phyloP scores from a whole-genome alignment of 768 basidiomycete species.

The Phanerodontia chrysosporium region DNA sequence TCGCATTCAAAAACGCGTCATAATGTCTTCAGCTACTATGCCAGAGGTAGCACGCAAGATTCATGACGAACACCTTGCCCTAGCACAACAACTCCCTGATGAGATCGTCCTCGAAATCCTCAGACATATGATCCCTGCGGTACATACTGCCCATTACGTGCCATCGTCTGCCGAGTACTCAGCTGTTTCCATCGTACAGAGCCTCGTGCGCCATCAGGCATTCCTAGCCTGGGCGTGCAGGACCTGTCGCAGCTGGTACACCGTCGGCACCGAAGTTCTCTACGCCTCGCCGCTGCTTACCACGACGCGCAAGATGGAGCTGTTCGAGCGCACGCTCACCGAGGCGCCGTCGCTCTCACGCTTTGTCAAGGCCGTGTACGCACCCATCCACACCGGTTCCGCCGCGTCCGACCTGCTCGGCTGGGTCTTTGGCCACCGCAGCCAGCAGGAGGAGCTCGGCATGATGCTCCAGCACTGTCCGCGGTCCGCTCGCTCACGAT shows the following conservation, averaged over 20 bases:
- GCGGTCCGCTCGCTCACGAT: conserved; percentile 5
- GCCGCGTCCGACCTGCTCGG: conserved; percentile 2
- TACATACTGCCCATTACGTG: background rate
- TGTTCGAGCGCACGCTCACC: conserved; percentile 4
- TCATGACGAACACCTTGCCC: background rate
- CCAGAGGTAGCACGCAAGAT: background rate
- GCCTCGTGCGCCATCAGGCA: background rate
- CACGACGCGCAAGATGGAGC: conserved; percentile 3
- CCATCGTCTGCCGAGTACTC: background rate
- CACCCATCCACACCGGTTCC: background rate
- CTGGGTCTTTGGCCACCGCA: conserved; percentile 7
- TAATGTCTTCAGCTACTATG: background rate
- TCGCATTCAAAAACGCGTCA: background rate
- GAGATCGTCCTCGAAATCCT: conserved; percentile 8
- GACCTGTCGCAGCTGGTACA: conserved; percentile 7
- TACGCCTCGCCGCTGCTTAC: conserved; percentile 3
- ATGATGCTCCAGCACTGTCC: conserved; percentile 1
- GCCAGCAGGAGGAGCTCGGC: conserved; percentile 6
- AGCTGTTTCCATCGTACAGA: background rate
- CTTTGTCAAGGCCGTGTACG: conserved; percentile 10
- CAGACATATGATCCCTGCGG: background rate
- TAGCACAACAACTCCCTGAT: conserved; percentile 6
- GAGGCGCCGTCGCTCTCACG: conserved; percentile 4
- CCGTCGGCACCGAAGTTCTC: conserved; percentile 3
- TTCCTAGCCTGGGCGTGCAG: conserved; percentile 5